phyloP scores from a whole-genome alignment of 2,329 filamentous ascomycete species.

The Aureobasidium sp. region DNA sequence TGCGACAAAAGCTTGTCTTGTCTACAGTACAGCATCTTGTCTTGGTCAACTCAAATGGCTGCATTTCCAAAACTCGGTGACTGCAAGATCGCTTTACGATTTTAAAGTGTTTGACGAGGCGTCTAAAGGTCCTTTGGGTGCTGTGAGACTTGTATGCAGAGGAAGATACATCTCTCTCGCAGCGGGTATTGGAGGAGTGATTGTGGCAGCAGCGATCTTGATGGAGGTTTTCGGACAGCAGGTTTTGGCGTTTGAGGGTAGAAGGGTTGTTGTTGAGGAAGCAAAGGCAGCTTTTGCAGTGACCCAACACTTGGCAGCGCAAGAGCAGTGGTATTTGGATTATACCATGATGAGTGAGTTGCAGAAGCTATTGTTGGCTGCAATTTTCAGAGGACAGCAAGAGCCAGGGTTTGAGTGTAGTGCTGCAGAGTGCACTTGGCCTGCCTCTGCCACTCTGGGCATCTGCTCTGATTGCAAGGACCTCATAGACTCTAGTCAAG shows the following conservation, averaged over 20 bases:
- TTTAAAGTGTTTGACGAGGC: conserved; percentile 6
- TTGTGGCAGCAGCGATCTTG: background rate
- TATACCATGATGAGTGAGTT: conserved; percentile 6
- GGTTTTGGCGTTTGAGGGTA: background rate
- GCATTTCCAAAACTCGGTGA: background rate
- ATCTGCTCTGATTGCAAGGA: conserved; percentile 1
- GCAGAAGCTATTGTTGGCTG: background rate
- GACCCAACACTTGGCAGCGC: background rate
- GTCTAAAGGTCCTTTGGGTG: conserved; percentile 1
- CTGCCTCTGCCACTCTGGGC: background rate
- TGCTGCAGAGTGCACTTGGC: conserved; percentile 4
- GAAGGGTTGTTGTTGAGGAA: background rate
- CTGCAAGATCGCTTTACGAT: background rate
- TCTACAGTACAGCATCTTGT: background rate
- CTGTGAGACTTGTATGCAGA: background rate
- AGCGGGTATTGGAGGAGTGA: background rate
- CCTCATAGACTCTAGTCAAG: background rate
- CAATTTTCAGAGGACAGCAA: background rate
- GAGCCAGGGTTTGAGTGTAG: background rate
- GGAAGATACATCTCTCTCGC: background rate
- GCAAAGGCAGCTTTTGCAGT: background rate
- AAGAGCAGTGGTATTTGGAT: conserved; percentile 4
- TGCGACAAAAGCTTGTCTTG: background rate
- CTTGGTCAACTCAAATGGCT: conserved; percentile 8
- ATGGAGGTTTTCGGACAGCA: conserved; percentile 4